Conservation (phyloP, 2,329 filamentous ascomycete species). For the Aspergillus ochraceus region DNA sequence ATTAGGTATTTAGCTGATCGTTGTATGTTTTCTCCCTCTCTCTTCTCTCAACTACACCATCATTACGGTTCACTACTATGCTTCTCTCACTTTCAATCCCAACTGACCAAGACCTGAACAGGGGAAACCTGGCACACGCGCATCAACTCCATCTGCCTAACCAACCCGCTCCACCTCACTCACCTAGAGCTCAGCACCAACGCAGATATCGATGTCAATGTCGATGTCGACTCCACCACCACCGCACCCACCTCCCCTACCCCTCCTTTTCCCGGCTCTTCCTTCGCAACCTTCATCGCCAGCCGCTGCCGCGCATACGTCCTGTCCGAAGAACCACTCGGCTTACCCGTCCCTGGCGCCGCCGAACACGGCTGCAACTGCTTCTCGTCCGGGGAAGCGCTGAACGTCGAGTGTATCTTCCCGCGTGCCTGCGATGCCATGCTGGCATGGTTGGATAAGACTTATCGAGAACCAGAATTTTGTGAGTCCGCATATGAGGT, state of each 20-base stretch:
- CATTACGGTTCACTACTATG: neutral
- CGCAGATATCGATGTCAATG: conserved; percentile 9
- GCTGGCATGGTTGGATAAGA: conserved; percentile 61
- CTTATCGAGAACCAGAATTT: conserved; percentile 49
- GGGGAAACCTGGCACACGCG: conserved; percentile 41
- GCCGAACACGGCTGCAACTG: conserved; percentile 63
- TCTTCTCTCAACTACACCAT: neutral
- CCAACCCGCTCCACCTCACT: conserved; percentile 37
- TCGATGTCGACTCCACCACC: neutral
- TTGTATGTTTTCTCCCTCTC: conserved; percentile 42
- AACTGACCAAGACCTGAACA: conserved; percentile 15
- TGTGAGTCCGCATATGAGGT: conserved; percentile 38
- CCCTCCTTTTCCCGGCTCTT: neutral
- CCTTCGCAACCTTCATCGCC: conserved; percentile 35
- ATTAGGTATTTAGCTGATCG: conserved; percentile 59
- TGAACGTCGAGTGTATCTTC: conserved; percentile 63
- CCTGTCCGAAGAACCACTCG: conserved; percentile 52
- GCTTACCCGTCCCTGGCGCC: conserved; percentile 55
- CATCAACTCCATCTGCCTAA: conserved; percentile 42
- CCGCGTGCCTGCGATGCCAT: conserved; percentile 55
- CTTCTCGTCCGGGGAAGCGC: conserved; percentile 65
- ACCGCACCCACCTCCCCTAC: neutral
- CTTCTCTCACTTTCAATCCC: neutral
- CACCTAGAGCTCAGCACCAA: conserved; percentile 24
- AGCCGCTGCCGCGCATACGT: conserved; percentile 64